phyloP scores from a whole-genome alignment of 2,329 filamentous ascomycete genomes.

The Helotiales sp. region DNA sequence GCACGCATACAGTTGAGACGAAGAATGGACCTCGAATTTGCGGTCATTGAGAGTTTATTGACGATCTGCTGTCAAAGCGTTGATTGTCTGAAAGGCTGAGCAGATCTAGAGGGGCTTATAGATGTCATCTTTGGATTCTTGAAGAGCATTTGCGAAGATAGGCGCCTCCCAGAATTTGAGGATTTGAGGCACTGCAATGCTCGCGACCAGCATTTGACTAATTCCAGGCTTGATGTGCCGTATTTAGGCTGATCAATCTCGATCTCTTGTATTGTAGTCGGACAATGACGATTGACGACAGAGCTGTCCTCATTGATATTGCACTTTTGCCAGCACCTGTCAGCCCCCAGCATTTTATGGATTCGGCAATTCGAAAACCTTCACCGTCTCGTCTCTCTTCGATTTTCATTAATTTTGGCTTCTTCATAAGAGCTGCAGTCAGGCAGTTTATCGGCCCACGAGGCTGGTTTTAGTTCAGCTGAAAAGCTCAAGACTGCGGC shows the following conservation, averaged over 20 bases:
- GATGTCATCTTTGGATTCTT: not conserved
- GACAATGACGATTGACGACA: too few species aligned
- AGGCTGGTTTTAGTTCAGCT: slow-evolving; percentile 19
- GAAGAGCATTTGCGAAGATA: too few species aligned
- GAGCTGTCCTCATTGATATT: not conserved
- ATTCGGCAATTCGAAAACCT: too few species aligned
- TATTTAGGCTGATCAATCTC: not conserved
- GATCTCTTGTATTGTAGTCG: too few species aligned
- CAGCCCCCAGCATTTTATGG: not conserved
- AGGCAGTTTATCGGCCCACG: not conserved
- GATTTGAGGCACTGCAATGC: not conserved
- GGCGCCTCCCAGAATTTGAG: not conserved
- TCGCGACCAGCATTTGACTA: not conserved
- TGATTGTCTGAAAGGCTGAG: not conserved
- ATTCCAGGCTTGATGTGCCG: not conserved
- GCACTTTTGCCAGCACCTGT: not conserved
- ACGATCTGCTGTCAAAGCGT: not conserved
- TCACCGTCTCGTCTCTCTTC: not conserved
- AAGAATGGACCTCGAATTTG: not conserved
- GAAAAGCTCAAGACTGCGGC: slow-evolving; percentile 13
- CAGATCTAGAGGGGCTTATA: not conserved
- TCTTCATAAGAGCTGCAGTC: not conserved
- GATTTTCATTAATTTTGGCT: not conserved
- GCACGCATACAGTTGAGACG: not conserved
- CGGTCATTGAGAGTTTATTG: not conserved